Percentiles rank a stretch among this genome's conserved stretches.
Conservation (phyloP, 164 flowering plant species). For the Piper betle region DNA sequence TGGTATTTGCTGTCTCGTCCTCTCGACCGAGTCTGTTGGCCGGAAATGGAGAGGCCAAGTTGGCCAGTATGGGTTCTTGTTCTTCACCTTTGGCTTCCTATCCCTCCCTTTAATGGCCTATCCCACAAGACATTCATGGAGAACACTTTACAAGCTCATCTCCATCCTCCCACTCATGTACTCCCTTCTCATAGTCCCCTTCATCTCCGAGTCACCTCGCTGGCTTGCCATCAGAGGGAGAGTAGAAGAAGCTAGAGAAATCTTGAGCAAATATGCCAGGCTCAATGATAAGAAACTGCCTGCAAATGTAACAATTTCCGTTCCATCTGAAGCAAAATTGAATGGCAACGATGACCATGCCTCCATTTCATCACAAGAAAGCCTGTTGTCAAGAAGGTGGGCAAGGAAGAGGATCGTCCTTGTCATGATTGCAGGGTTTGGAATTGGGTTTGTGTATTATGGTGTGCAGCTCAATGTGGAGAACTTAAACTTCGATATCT, state of each 20-base stretch:
- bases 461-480: slow-evolving; percentile 50
- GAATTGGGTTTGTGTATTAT: slow-evolving; percentile 51
- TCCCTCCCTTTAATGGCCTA: slow-evolving; percentile 54
- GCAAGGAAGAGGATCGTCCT: slow-evolving; percentile 31
- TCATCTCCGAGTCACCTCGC: slow-evolving; percentile 47
- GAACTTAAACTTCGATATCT: slow-evolving; percentile 41
- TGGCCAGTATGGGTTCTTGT: slow-evolving; percentile 53
- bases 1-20: slow-evolving; percentile 50
- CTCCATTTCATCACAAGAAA: slow-evolving; percentile 6
- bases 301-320: slow-evolving; percentile 16
- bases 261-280: slow-evolving; percentile 30
- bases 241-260: slow-evolving; percentile 31
- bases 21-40: slow-evolving; percentile 54
- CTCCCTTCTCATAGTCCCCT: slow-evolving; percentile 30
- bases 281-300: slow-evolving; percentile 39
- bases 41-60: slow-evolving; percentile 58
- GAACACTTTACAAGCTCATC: slow-evolving; percentile 31
- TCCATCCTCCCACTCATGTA: slow-evolving; percentile 36
- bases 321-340: slow-evolving; percentile 11
- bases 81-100: slow-evolving; percentile 54
- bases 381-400: slow-evolving; percentile 37
- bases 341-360: background rate
- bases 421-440: slow-evolving; percentile 44
- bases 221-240: slow-evolving; percentile 46
- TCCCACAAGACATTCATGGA: slow-evolving; percentile 30